phyloP scores from a whole-genome alignment of 345 rosid genomes.

The Moringa oleifera region DNA sequence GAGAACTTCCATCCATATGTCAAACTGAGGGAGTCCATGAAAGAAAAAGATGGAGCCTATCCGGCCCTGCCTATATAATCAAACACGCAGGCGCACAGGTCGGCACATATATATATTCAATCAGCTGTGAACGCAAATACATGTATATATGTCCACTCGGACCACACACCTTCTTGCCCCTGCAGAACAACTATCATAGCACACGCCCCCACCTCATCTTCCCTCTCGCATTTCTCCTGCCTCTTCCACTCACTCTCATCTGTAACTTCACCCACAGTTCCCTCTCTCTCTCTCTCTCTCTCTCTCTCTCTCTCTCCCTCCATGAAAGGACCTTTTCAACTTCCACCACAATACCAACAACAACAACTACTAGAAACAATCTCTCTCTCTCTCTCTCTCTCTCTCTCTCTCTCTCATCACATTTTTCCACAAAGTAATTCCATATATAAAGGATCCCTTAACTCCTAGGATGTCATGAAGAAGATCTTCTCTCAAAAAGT shows the following conservation, averaged over 20 bases:
- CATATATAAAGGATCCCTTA: neutral
- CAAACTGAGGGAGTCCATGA: constrained; percentile 1
- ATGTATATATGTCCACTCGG: constrained; percentile 16
- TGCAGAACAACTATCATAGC: constrained; percentile 13
- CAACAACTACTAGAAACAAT: constrained; percentile 30
- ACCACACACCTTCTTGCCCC: constrained; percentile 13
- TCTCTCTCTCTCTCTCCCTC: neutral
- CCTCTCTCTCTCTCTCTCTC: constrained; percentile 7
- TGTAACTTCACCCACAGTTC: constrained; percentile 21
- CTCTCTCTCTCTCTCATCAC: no score
- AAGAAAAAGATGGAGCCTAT: constrained; percentile 18
- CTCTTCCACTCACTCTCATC: constrained; percentile 22
- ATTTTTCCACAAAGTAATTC: neutral
- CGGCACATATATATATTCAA: neutral
- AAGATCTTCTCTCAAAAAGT: constrained; percentile 5
- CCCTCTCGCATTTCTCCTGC: neutral
- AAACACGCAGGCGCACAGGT: no score
- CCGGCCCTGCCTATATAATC: constrained; percentile 27
- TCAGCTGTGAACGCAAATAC: no score
- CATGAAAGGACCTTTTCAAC: constrained; percentile 45
- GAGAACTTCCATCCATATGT: constrained; percentile 27
- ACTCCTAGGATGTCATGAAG: constrained; percentile 7
- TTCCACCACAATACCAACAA: constrained; percentile 48
- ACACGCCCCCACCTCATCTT: constrained; percentile 1
- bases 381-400: no score